Conservation (phyloP, 1,284 basidiomycete species). For the Wallemia hederae region DNA sequence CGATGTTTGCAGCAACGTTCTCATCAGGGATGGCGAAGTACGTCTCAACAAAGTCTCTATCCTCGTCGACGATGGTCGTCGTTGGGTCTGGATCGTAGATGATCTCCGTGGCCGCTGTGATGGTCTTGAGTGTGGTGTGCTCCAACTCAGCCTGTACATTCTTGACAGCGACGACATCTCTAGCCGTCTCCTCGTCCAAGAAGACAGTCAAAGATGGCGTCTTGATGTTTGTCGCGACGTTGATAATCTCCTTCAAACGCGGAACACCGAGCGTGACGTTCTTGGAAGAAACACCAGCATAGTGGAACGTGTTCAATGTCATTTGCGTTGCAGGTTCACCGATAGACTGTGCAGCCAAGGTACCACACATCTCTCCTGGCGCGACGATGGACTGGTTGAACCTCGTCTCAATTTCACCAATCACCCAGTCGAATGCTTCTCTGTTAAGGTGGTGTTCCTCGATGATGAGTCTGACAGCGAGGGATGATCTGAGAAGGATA, state of each 20-base stretch:
- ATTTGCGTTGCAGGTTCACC: slow-evolving; percentile 98
- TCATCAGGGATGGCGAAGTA: slow-evolving; percentile 99
- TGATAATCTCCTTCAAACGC: slow-evolving; percentile 94
- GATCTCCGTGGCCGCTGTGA: slow-evolving; percentile 87
- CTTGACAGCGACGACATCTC: slow-evolving; percentile 37
- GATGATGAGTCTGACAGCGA: slow-evolving; percentile 53
- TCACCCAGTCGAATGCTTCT: slow-evolving; percentile 89
- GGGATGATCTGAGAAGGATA: slow-evolving; percentile 67
- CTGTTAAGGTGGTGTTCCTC: slow-evolving; percentile 59
- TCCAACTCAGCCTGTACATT: slow-evolving; percentile 73
- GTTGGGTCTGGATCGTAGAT: slow-evolving; percentile 90
- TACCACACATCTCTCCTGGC: slow-evolving; percentile 97
- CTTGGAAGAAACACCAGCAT: slow-evolving; percentile 91
- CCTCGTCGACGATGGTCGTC: slow-evolving; percentile 84
- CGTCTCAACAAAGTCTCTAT: slow-evolving; percentile 81
- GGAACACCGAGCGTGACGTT: slow-evolving; percentile 95
- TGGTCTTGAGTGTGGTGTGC: slow-evolving; percentile 75
- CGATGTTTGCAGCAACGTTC: slow-evolving; percentile 67
- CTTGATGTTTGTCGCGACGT: slow-evolving; percentile 94
- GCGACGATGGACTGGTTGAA: slow-evolving; percentile 75
- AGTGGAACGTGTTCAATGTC: slow-evolving; percentile 93
- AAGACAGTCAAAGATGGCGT: slow-evolving; percentile 85
- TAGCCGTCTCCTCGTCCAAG: slow-evolving; percentile 40
- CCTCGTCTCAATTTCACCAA: slow-evolving; percentile 83
- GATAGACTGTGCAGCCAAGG: slow-evolving; percentile 88